Evolutionary conservation across 108 stramenopile genomes (phyloP).

Genomic region (Mediolabrus comicus): DNA sequence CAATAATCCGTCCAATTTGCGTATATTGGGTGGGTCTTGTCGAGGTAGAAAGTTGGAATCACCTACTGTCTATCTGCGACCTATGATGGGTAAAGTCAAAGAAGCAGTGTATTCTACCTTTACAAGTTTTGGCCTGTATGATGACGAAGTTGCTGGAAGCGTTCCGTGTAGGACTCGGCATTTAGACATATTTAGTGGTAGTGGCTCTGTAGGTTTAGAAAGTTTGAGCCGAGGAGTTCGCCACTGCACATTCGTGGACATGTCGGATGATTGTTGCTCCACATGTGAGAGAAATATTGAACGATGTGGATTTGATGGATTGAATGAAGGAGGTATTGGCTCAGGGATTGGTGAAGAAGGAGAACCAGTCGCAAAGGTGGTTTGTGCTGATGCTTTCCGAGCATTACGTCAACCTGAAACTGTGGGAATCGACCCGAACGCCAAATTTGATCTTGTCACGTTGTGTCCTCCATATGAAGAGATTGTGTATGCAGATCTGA

Average conservation of each 20-base stretch:
- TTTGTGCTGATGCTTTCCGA: slow-evolving; percentile 83
- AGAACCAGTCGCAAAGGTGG: slow-evolving; percentile 53
- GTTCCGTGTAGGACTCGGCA: slow-evolving; percentile 45
- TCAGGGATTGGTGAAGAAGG: slow-evolving; percentile 38
- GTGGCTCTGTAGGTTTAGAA: slow-evolving; percentile 93
- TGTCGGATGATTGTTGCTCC: slow-evolving; percentile 70
- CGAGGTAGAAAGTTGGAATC: slow-evolving; percentile 83
- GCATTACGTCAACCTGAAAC: slow-evolving; percentile 83
- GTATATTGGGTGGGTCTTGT: slow-evolving; percentile 78
- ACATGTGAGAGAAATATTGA: slow-evolving; percentile 72
- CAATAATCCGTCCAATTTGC: slow-evolving; percentile 78
- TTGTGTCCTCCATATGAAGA: slow-evolving; percentile 97
- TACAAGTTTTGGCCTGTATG: slow-evolving; percentile 85
- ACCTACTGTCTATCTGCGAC: slow-evolving; percentile 92
- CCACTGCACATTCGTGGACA: slow-evolving; percentile 87
- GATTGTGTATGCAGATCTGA: slow-evolving; percentile 89
- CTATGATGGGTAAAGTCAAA: slow-evolving; percentile 98
- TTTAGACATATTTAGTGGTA: slow-evolving; percentile 93
- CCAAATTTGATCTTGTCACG: slow-evolving; percentile 81
- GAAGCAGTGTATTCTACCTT: slow-evolving; percentile 94
- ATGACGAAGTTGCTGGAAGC: slow-evolving; percentile 31
- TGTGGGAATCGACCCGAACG: slow-evolving; percentile 66
- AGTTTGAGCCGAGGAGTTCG: slow-evolving; percentile 86
- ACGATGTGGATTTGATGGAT: slow-evolving; percentile 68
- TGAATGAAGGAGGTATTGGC: slow-evolving; percentile 28